These are phyloP conservation scores for Solanum bukasovii DNA, from an alignment of 257 asterid species.

Conservation along the genomic window DNA sequence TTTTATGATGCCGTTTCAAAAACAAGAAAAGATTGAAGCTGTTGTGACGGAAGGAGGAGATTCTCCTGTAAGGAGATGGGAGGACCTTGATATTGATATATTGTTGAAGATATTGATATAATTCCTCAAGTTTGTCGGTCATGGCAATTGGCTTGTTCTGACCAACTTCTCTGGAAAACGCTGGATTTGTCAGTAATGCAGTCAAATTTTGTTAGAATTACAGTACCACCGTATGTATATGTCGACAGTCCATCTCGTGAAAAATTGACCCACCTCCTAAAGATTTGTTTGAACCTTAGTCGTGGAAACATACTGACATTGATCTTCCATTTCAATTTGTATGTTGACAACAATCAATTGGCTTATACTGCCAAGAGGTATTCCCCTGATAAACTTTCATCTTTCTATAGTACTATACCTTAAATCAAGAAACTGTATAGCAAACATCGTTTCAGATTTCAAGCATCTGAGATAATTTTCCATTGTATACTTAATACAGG, in stretches of 20 bases:
- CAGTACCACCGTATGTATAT: constrained; percentile 56
- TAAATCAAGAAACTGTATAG: not conserved
- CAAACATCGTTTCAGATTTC: not conserved
- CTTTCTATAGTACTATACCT: not conserved
- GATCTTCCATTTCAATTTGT: constrained; percentile 61
- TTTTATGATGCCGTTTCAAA: no score
- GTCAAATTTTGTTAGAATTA: constrained; percentile 64
- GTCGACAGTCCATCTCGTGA: constrained; percentile 62
- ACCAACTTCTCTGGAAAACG: constrained; percentile 59
- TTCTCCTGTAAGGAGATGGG: constrained; percentile 43
- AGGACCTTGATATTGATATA: constrained; percentile 33
- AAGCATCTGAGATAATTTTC: not conserved
- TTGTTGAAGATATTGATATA: constrained; percentile 54
- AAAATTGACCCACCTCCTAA: constrained; percentile 43
- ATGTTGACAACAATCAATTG: constrained; percentile 55
- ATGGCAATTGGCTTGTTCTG: constrained; percentile 66
- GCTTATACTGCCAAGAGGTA: constrained; percentile 70
- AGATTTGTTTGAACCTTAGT: constrained; percentile 60
- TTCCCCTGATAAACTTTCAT: not conserved
- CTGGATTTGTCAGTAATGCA: constrained; percentile 48
- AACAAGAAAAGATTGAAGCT: not conserved
- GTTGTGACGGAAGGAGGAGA: constrained; percentile 35
- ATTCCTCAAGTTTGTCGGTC: constrained; percentile 59
- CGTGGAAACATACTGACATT: constrained; percentile 34
- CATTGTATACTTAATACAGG: not conserved